Base-by-base conservation (phyloP, 2,329 filamentous ascomycete genomes). In the Trichoderma atroviride region DNA sequence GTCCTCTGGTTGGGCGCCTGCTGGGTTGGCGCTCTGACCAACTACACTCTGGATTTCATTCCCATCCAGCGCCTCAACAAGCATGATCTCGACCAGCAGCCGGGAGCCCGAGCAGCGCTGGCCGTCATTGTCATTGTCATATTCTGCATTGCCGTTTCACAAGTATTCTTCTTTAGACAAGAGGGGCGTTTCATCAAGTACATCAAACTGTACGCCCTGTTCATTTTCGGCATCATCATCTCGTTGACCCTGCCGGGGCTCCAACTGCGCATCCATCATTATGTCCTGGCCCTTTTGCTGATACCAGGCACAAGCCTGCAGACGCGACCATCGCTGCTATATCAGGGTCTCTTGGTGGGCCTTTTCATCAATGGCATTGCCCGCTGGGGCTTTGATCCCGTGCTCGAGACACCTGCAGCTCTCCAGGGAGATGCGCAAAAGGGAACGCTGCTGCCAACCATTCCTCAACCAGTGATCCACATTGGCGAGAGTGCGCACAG, bases 331-430 rank as follows among this genome's bases (percentile, higher is more conserved):
- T 91, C 90, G 0, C 83, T 98, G 10, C 79, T 97, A 2, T 98
- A 96, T 76, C 95, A 98, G 79, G 96, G 96, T 13, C 83, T 99
- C 1, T 84, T 99, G 0, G 83, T 98, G 9, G 96, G 96, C 0
- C 86, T 98, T 0, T 98, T 97, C 79, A 90, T 97, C 81, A 97
- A 97, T 77, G 95, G 96, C 64, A 89, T 96, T 70, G 95, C 94
- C 4, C 87, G 95, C 55, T 98, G 96, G 96, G 94, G 94, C 0
- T 99, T 97, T 78, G 94, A 93, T 71, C 87, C 91, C 0, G 88
- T 99, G 58, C 86, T 99, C 19, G 91, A 99, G 80, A 98, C 96
- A 0, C 88, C 92, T 0, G 85, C 80, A 0, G 89, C 89, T 0
- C 81, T 99, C 29, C 89, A 89, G 66, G 89, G 88, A n/a, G 89